These are phyloP conservation scores for Dichotomopilus funicola DNA, from an alignment of 2,329 filamentous ascomycete species.

Conservation along the genomic window DNA sequence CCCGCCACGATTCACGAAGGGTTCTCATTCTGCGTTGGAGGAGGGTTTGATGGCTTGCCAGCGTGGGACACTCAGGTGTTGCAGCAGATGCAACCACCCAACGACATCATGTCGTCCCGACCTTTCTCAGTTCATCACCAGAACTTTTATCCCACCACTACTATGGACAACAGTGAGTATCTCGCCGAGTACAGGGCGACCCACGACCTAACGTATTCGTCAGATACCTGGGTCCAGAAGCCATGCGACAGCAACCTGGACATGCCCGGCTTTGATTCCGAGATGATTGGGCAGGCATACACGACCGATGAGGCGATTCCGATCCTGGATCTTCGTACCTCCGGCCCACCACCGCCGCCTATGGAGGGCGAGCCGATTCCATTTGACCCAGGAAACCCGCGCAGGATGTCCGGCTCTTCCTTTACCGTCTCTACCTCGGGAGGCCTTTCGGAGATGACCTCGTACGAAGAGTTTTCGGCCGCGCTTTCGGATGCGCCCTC, in stretches of 20 bases:
- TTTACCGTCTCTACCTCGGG: slow-evolving; percentile 65
- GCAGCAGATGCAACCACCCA: slow-evolving; percentile 44
- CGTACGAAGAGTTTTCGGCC: slow-evolving; percentile 65
- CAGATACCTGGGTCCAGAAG: slow-evolving; percentile 49
- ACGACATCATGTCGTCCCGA: slow-evolving; percentile 45
- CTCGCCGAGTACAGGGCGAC: slow-evolving; percentile 8
- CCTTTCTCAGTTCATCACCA: slow-evolving; percentile 50
- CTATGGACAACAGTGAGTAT: slow-evolving; percentile 44
- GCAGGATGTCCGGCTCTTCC: slow-evolving; percentile 65
- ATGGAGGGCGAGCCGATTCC: slow-evolving; percentile 46
- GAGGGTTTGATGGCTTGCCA: slow-evolving; percentile 46
- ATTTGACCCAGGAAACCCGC: slow-evolving; percentile 48
- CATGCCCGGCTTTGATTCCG: slow-evolving; percentile 48
- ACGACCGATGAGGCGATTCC: slow-evolving; percentile 57
- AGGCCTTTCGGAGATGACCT: slow-evolving; percentile 59
- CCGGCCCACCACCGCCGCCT: slow-evolving; percentile 29
- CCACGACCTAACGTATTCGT: slow-evolving; percentile 17
- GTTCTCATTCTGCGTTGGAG: slow-evolving; percentile 52
- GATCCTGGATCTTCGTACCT: slow-evolving; percentile 54
- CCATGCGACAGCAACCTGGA: slow-evolving; percentile 52
- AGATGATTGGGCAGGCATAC: slow-evolving; percentile 58
- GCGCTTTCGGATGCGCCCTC: slow-evolving; percentile 61
- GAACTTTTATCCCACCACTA: slow-evolving; percentile 47
- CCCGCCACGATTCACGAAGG: slow-evolving; percentile 56
- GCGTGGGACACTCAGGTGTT: slow-evolving; percentile 53